Evolutionary conservation across 2,329 filamentous ascomycete genomes (phyloP).

Genomic region (Zymoseptoria brevis): DNA sequence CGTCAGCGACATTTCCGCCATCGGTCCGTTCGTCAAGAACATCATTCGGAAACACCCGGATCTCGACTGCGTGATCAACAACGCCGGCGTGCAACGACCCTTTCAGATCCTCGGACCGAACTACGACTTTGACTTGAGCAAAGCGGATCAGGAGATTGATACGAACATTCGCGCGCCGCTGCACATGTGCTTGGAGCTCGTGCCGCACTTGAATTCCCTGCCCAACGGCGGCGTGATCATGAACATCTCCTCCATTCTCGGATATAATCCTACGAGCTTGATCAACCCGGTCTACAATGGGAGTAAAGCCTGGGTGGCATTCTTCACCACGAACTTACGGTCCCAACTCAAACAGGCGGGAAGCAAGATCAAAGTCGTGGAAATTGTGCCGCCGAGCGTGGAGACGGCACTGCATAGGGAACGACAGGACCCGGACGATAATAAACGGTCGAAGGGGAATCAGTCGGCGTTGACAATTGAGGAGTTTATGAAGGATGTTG

Average conservation of each 20-base stretch:
- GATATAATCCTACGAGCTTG: constrained; percentile 45
- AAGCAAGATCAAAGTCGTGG: constrained; percentile 43
- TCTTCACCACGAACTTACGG: constrained; percentile 48
- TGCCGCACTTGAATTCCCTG: constrained; percentile 44
- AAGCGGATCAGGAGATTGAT: constrained; percentile 50
- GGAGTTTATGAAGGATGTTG: constrained; percentile 48
- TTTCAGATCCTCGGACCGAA: constrained; percentile 38
- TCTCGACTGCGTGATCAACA: constrained; percentile 53
- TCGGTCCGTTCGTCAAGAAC: constrained; percentile 40
- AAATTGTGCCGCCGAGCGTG: constrained; percentile 50
- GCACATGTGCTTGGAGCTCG: constrained; percentile 44
- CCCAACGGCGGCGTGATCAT: constrained; percentile 38
- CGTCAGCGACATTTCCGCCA: constrained; percentile 39
- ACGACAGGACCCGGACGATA: constrained; percentile 48
- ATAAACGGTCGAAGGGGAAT: constrained; percentile 49
- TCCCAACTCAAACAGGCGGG: constrained; percentile 39
- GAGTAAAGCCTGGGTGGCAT: constrained; percentile 53
- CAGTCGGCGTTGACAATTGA: constrained; percentile 40
- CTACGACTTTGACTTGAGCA: constrained; percentile 37
- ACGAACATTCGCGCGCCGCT: constrained; percentile 53
- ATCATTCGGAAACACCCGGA: constrained; percentile 45
- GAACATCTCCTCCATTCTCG: constrained; percentile 49
- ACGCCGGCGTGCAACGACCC: constrained; percentile 51
- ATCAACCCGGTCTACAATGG: constrained; percentile 53
- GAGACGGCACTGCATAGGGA: constrained; percentile 50